Evolutionary conservation across 2,329 filamentous ascomycete genomes (phyloP).

Genomic region (Xylariaceae sp.): DNA sequence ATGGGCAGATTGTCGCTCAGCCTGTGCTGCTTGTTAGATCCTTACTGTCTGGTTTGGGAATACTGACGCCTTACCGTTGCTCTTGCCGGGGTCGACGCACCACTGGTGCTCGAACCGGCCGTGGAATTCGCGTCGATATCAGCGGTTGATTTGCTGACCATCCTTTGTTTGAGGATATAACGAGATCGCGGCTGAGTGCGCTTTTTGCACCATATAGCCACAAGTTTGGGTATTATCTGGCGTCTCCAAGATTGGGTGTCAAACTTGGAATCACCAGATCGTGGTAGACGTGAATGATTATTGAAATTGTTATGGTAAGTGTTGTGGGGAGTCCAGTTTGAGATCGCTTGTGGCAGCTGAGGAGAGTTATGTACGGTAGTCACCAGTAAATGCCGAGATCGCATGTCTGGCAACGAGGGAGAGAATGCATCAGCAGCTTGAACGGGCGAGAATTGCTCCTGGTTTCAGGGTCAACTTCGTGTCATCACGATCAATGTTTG

Average conservation of each 20-base stretch:
- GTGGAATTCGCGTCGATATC: constrained; percentile 13
- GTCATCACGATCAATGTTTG: constrained; percentile 24
- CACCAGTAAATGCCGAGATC: constrained; percentile 20
- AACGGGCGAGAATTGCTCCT: constrained; percentile 16
- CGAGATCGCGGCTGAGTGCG: constrained; percentile 3
- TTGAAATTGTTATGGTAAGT: constrained; percentile 6
- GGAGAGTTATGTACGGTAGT: constrained; percentile 10
- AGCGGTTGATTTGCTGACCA: constrained; percentile 24
- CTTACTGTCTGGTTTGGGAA: background rate
- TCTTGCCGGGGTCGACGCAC: constrained; percentile 8
- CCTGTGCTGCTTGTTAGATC: constrained; percentile 1
- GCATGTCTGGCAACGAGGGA: constrained; percentile 21
- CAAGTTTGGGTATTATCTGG: too few species aligned
- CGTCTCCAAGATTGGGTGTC: too few species aligned
- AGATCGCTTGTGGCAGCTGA: constrained; percentile 3
- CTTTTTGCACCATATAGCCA: too few species aligned
- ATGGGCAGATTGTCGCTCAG: constrained; percentile 8
- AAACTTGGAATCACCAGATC: constrained; percentile 7
- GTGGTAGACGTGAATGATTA: constrained; percentile 10
- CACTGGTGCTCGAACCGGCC: constrained; percentile 9
- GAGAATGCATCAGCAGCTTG: constrained; percentile 16
- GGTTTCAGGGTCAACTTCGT: constrained; percentile 20
- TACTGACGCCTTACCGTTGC: background rate
- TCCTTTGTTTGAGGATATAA: constrained; percentile 24
- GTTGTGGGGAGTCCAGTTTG: background rate